A percentile compares a stretch with the other conserved stretches of the same genome.
phyloP scores from a whole-genome alignment of 306 rosid genomes.

The Senna siamea region DNA sequence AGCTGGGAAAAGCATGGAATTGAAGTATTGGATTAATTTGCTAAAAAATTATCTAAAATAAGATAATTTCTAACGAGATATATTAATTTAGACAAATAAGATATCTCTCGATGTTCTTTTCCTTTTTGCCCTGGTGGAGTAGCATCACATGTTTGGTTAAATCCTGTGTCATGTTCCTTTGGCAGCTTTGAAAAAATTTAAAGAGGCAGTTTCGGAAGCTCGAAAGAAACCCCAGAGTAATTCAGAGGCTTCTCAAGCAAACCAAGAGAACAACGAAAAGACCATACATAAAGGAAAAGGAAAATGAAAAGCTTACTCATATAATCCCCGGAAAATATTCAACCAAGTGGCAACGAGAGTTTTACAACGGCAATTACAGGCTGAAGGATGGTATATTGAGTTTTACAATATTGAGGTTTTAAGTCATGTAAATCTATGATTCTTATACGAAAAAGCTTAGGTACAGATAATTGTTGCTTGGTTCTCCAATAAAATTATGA shows the following conservation, averaged over 20 bases:
- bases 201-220: slow-evolving; percentile 58
- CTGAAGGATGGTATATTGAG: slow-evolving; percentile 4
- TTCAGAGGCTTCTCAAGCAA: slow-evolving; percentile 40
- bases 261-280: slow-evolving; percentile 29
- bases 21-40: not conserved
- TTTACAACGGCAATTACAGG: not conserved
- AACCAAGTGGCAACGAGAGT: slow-evolving; percentile 3
- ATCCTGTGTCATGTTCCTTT: slow-evolving; percentile 28
- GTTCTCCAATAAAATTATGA: not conserved
- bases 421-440: not conserved
- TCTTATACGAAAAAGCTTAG: not conserved
- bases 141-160: slow-evolving; percentile 28
- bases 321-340: slow-evolving; percentile 18
- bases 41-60: slow-evolving; percentile 13
- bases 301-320: not conserved
- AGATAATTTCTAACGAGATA: not conserved
- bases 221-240: slow-evolving; percentile 54
- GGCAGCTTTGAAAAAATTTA: slow-evolving; percentile 71
- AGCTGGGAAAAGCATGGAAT: slow-evolving; percentile 7
- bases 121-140: too few species aligned
- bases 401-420: not conserved
- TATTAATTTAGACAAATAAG: slow-evolving; percentile 4
- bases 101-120: slow-evolving; percentile 13
- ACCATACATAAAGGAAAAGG: slow-evolving; percentile 9
- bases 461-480: too few species aligned